A percentile compares a stretch with the other conserved stretches of the same genome.
These are phyloP conservation scores for Coffea eugenioides DNA, from an alignment of 257 asterid species.

Conservation along the genomic window DNA sequence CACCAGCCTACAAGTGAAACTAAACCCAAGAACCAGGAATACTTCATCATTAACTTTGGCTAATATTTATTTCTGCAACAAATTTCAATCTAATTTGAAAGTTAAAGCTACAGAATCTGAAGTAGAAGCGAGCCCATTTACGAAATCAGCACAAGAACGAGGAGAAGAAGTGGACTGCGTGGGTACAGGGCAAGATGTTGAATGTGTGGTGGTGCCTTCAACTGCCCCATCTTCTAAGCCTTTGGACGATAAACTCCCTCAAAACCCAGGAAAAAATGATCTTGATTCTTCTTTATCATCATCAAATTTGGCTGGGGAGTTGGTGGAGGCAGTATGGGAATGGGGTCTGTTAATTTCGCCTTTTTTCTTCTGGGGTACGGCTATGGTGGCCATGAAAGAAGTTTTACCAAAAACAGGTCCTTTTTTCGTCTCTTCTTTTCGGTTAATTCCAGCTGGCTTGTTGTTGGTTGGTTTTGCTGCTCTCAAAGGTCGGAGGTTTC, in stretches of 20 bases:
- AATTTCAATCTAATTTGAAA: conserved; percentile 14
- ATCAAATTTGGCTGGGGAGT: conserved; percentile 29
- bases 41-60: neutral
- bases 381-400: conserved; percentile 99
- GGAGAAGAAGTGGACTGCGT: conserved; percentile 47
- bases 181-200: conserved; percentile 69
- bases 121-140: conserved; percentile 20
- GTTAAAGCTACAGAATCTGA: conserved; percentile 51
- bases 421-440: conserved; percentile 75
- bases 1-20: neutral
- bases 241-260: conserved; percentile 28
- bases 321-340: conserved; percentile 47
- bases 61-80: neutral
- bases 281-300: conserved; percentile 19
- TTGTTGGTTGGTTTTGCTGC: conserved; percentile 74
- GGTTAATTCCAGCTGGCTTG: conserved; percentile 90
- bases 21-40: neutral
- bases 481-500: conserved; percentile 58
- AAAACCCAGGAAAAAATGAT: conserved; percentile 24
- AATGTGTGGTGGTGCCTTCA: conserved; percentile 35
- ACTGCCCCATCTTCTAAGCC: conserved; percentile 12
- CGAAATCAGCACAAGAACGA: conserved; percentile 30
- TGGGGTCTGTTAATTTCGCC: conserved; percentile 86
- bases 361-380: conserved; percentile 99
- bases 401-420: conserved; percentile 88